Evolutionary conservation across 169 alveolate species (phyloP), one percentile per base, ranked within the genome.

Genomic region (Cystoisospora suis): DNA sequence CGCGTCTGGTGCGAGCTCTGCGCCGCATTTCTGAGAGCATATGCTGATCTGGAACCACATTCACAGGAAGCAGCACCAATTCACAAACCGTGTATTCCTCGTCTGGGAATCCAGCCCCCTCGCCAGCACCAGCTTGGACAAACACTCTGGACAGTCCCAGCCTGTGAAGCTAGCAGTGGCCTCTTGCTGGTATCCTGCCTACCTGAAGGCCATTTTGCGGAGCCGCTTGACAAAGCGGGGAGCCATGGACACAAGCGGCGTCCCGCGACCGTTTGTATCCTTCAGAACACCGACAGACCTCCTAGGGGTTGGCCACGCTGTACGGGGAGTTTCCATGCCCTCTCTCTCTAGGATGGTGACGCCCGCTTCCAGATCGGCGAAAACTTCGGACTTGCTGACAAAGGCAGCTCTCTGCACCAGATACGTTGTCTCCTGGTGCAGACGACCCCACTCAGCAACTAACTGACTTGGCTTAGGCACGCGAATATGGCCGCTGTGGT

Each of bases 111-210:
- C 93, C 92, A 58, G 97, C 96, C 34, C 92, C 93, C 38, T 27
- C 65, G 40, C 99, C 99, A 81, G 98, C 98, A 34, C 96, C 97
- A 53, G 79, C 69, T 86, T 97, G 97, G 17, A 96, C 94, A 29
- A 92, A 47, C 69, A 97, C 96, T 42, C 97, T 93, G 87, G 27
- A 38, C 3, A 61, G 44, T 29, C 27, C 12, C 4, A 44, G 46
- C 3, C 4, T 3, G 4, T 12, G 49, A 45, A 27, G 45, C 47
- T 42, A 56, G 4, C 45, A 17, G 6, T 29, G 72, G 38, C 34
- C 42, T n/a, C 5, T 44, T n/a, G 42, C 36, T 15, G 38, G 45
- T 12, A 77, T 1, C 5, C 45, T 29, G n/a, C 45, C 27, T 42
- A 87, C 91, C 91, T 75, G 94, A 95, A 96, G 44, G 97, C 98